Evolutionary conservation across 805 yeast species (phyloP), one percentile per base, ranked within the genome.

Genomic region (Candida lessepsii): DNA sequence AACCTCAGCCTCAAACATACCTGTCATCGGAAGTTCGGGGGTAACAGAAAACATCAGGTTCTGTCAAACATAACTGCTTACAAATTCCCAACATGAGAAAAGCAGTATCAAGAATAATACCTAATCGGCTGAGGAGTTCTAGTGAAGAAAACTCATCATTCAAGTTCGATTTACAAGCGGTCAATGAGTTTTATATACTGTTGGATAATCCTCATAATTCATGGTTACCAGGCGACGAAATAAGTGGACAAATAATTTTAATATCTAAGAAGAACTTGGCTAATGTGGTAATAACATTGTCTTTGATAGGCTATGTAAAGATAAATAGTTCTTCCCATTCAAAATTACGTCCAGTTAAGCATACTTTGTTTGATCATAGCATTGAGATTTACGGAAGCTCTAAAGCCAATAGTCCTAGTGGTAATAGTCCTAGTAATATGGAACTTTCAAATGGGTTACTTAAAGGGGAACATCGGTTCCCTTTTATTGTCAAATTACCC

Each of bases 391-490:
- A 80, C 51, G 89, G 89, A 1, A 41, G 39, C 10, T 15, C 30
- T 9, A 41, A 26, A 9, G 25, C 35, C 7, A 18, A 34, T 3
- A 29, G 18, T 13, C 26, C 42, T 14, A 61, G 54, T 24, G 10
- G n/a, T 24, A 42, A 45, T 35, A 52, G 50, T 49, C 39, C n/a
- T 10, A 37, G 40, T 24, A 54, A 58, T 29, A 25, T 17, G 2
- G 64, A 57, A 16, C 59, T 61, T 40, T 36, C 56, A 11, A 67
- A 60, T 42, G 86, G 86, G 0, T 57, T 85, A n/a, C 75, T 79
- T 14, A 78, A 80, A 52, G 96, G 96, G 29, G 91, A 86, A 54
- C 96, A 89, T 60, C 65, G 86, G 25, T 89, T 90, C 56, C 96
- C 96, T 15, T 90, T 89, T 55, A 77, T 83, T 35, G 85, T 89